Evolutionary conservation across 116 monocot genomes (phyloP).

Genomic region (Dioscorea cayenensis): DNA sequence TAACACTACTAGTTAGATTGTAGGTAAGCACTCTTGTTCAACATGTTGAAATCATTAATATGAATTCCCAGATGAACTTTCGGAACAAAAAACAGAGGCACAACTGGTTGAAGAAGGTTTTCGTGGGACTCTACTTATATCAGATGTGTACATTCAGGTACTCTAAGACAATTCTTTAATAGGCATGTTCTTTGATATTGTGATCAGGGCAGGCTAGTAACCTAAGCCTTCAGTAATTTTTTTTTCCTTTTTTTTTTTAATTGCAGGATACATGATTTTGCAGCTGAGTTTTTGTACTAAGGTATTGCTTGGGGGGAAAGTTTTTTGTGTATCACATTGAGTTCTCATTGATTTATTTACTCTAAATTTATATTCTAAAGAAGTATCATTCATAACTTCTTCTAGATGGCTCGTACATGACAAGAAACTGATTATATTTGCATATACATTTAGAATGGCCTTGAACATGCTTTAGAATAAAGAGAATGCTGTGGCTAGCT

Average conservation of each 20-base stretch:
- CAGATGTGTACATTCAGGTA: conserved; percentile 38
- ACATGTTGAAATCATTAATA: neutral
- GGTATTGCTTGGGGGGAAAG: too few relatives aligned
- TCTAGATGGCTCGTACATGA: too few relatives aligned
- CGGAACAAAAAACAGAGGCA: conserved; percentile 47
- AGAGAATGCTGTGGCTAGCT: too few relatives aligned
- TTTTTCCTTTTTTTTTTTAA: neutral
- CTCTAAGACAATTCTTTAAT: neutral
- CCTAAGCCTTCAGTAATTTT: neutral
- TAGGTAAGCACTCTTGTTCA: neutral
- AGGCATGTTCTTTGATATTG: neutral
- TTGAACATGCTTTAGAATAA: too few relatives aligned
- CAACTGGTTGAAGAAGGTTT: conserved; percentile 84
- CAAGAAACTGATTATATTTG: too few relatives aligned
- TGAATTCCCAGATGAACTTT: conserved; percentile 63
- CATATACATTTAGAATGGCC: too few relatives aligned
- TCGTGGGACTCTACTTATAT: conserved; percentile 81
- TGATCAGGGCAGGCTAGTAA: neutral
- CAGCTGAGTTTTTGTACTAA: too few relatives aligned
- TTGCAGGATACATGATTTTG: neutral
- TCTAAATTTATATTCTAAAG: too few relatives aligned
- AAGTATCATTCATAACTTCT: too few relatives aligned
- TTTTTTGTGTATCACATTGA: too few relatives aligned
- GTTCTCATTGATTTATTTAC: too few relatives aligned
- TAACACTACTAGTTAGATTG: neutral